Base-by-base conservation (phyloP, 257 asterid genomes). In the Nicotiana tomentosiformis region DNA sequence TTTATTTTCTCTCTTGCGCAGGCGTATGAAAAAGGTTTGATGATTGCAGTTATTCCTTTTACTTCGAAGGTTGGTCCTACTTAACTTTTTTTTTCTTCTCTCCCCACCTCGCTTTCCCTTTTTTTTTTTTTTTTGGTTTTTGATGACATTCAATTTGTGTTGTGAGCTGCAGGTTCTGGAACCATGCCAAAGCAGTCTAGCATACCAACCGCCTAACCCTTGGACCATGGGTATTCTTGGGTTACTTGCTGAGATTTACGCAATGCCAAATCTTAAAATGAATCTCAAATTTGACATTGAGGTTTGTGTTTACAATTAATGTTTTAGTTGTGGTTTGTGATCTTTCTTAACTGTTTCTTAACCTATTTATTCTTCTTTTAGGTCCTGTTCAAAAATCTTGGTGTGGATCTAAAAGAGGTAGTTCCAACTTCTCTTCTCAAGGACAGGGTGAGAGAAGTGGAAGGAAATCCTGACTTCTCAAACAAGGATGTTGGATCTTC, bases 201-300 rank as follows among this genome's bases (percentile, higher is more conserved):
- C 97, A 43, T 96, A 94, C 91, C 98, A 89, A 85, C 99, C 99
- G 55, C 99, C 99, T 60, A 94, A 96, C 83, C 99, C 99, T 5
- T 94, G 99, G 99, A 96, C 99, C 80, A 96, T 96, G 98, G 99
- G 93, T 82, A 91, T 96, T 83, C 98, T 96, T 86, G 98, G 92
- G 83, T 89, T 96, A 86, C 95, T 96, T 77, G 91, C 94, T 82
- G 99, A 96, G 90, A 96, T 96, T 66, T 94, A 94, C 84, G 97
- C 96, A 43, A 93, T 94, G 98, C 98, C 98, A 69, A 94, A 93
- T 88, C 88, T 96, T 85, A 96, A 96, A 87, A 94, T 96, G 98
- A 96, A 96, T 89, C 97, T 96, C 77, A 96, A 93, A 88, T 96
- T 96, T 86, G 98, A 94, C 86, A 96, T 96, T 58, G 99, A 96